Base-by-base conservation (phyloP, 2,329 filamentous ascomycete species). In the Zelopaecilomyces penicillatus region DNA sequence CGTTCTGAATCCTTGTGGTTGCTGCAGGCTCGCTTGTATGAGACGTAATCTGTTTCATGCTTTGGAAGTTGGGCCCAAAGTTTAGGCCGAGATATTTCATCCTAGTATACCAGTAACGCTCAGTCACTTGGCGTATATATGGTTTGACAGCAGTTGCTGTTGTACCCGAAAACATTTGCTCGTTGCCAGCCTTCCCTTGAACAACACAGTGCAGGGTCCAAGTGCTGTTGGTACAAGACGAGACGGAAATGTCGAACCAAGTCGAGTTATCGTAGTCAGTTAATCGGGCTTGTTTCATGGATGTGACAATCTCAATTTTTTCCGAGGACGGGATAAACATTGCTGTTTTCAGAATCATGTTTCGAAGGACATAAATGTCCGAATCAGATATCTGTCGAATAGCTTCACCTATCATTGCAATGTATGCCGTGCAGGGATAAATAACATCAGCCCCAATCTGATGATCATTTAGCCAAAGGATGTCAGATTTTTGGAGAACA, bases 221-320 rank as follows among this genome's bases (percentile, higher is more conserved):
- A 3, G 40, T 31, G 6, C 34, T 30, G 2, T 46, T 46, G 11
- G 50, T 47, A 30, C 37, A 50, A 2, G 50, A 45, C 11, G 37
- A 45, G 7, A 53, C 42, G 4, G 47, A 43, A 5, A 52, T 42
- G 5, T 47, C 43, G 8, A 49, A 52, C 51, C 51, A 52, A 9
- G 34, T n/a, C 4, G 50, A 50, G 30, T 52, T 48, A 8, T 41
- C 31, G 11, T 38, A 28, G 5, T 44, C 47, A 3, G 44, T 52
- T 5, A 51, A 10, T 1, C 46, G 46, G 8, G 37, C 8, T 3
- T 44, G 46, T 9, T 41, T 44, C 28, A 49, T 31, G 9, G 42
- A 47, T 3, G 50, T 54, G 5, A 51, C 39, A 6, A 50, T 43
- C 35, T 54, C 52, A 30, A 49, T 37, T 4, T 41, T 26, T n/a